A percentile compares a stretch with the other conserved stretches of the same genome.
These are phyloP conservation scores for Herpetomonas samuelpessoai DNA, from an alignment of 208 protist species.

Conservation along the genomic window DNA sequence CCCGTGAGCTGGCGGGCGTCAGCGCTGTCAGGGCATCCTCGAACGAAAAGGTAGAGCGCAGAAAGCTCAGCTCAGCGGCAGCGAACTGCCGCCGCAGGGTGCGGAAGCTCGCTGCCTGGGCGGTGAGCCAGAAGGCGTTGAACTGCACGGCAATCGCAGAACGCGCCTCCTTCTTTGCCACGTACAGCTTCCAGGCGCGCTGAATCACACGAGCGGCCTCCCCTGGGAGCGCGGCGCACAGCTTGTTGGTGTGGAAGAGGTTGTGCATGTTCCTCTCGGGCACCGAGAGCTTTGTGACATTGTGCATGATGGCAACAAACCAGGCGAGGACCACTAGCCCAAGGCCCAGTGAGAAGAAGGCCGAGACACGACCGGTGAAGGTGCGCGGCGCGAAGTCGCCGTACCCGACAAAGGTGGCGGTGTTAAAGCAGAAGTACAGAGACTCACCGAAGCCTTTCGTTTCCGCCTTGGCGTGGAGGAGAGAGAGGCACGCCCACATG, in stretches of 20 bases:
- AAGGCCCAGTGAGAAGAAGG: conserved; percentile 42
- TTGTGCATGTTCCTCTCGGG: conserved; percentile 57
- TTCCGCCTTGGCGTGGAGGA: conserved; percentile 57
- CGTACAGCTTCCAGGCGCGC: conserved; percentile 56
- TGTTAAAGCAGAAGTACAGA: conserved; percentile 56
- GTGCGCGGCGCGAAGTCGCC: conserved; percentile 46
- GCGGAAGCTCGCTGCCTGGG: conserved; percentile 46
- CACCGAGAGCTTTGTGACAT: conserved; percentile 26
- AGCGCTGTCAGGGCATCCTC: conserved; percentile 33
- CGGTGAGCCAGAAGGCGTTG: conserved; percentile 52
- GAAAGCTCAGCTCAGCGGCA: conserved; percentile 29
- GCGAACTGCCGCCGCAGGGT: conserved; percentile 39
- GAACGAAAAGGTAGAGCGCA: conserved; percentile 45
- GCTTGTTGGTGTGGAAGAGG: conserved; percentile 62
- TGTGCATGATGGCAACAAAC: conserved; percentile 44
- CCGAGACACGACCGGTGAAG: conserved; percentile 42
- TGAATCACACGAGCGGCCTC: conserved; percentile 66
- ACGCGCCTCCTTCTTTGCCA: conserved; percentile 32
- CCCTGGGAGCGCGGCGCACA: conserved; percentile 42
- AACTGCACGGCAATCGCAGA: conserved; percentile 41
- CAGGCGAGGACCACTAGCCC: conserved; percentile 42
- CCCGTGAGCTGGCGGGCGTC: conserved; percentile 15
- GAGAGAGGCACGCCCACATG: conserved; percentile 28
- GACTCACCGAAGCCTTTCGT: conserved; percentile 32
- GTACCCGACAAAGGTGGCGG: conserved; percentile 46